A percentile compares a stretch with the other conserved stretches of the same genome.
These are phyloP conservation scores for Psilocybe azurescens DNA, from an alignment of 768 basidiomycete species.

Conservation along the genomic window DNA sequence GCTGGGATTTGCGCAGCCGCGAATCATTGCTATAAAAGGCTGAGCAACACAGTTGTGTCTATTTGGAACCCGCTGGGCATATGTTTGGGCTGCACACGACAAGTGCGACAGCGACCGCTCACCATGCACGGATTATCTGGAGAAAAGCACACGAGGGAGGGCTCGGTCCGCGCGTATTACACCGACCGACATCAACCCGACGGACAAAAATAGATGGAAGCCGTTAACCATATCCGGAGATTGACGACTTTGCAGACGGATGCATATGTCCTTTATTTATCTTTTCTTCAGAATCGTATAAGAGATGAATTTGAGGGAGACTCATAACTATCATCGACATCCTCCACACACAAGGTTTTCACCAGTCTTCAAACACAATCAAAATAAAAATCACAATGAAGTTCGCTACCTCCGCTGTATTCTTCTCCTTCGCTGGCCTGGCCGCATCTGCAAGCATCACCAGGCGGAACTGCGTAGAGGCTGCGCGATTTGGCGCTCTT, in stretches of 20 bases:
- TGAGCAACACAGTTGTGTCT: too few relatives aligned
- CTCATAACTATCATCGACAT: background rate
- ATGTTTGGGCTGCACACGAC: too few relatives aligned
- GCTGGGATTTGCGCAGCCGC: too few relatives aligned
- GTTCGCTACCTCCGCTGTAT: slow-evolving; percentile 2
- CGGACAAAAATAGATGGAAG: background rate
- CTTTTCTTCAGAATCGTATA: background rate
- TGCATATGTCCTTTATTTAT: too few relatives aligned
- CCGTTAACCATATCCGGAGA: background rate
- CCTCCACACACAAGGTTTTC: background rate
- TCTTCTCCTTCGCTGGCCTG: slow-evolving; percentile 5
- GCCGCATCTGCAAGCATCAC: slow-evolving; percentile 2
- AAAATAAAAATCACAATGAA: slow-evolving; percentile 15
- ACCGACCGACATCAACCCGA: background rate
- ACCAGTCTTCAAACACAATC: background rate
- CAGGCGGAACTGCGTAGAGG: slow-evolving; percentile 5
- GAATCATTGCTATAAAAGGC: too few relatives aligned
- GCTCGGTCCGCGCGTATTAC: background rate
- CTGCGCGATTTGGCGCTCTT: slow-evolving; percentile 8
- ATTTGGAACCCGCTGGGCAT: too few relatives aligned
- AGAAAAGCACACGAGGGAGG: background rate
- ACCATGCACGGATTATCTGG: background rate
- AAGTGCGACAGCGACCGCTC: too few relatives aligned
- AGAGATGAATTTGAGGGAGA: background rate
- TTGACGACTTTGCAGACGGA: background rate